phyloP scores from a whole-genome alignment of 2,329 filamentous ascomycete genomes.

The Microcera coccophila region DNA sequence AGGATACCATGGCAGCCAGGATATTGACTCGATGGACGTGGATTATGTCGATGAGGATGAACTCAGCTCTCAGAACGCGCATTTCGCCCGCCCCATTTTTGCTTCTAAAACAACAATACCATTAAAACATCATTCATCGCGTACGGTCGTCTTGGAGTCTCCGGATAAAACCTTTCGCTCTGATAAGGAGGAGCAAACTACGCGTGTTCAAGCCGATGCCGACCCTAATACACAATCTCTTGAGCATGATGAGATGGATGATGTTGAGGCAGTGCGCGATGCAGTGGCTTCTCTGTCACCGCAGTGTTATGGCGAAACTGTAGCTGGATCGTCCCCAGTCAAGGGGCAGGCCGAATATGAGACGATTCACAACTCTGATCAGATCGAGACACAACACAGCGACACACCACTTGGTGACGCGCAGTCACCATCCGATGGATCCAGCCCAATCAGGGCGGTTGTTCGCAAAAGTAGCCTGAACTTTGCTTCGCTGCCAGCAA shows the following conservation, averaged over 20 bases:
- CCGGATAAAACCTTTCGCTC: conserved; percentile 40
- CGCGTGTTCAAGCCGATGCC: conserved; percentile 15
- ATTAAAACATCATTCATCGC: conserved; percentile 21
- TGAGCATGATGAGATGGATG: neutral
- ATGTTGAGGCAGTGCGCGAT: neutral
- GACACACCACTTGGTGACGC: conserved; percentile 39
- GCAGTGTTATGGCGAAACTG: neutral
- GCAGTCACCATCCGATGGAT: conserved; percentile 63
- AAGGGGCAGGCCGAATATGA: neutral
- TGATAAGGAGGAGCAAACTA: conserved; percentile 43
- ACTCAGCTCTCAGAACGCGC: conserved; percentile 4
- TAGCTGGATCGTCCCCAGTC: neutral
- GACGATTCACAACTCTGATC: conserved; percentile 5
- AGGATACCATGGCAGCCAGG: conserved; percentile 67
- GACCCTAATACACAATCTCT: conserved; percentile 3
- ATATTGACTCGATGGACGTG: conserved; percentile 27
- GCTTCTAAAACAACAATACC: conserved; percentile 15
- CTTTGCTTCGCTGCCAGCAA: conserved; percentile 86
- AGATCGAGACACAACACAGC: conserved; percentile 11
- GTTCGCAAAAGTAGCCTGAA: conserved; percentile 92
- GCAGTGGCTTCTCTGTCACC: neutral
- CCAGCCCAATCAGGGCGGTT: conserved; percentile 70
- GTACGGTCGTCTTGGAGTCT: conserved; percentile 28
- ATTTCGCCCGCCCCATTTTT: conserved; percentile 16
- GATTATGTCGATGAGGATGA: conserved; percentile 20